Evolutionary conservation across 257 asterid genomes (phyloP).

Genomic region (Ligustrum vulgare): DNA sequence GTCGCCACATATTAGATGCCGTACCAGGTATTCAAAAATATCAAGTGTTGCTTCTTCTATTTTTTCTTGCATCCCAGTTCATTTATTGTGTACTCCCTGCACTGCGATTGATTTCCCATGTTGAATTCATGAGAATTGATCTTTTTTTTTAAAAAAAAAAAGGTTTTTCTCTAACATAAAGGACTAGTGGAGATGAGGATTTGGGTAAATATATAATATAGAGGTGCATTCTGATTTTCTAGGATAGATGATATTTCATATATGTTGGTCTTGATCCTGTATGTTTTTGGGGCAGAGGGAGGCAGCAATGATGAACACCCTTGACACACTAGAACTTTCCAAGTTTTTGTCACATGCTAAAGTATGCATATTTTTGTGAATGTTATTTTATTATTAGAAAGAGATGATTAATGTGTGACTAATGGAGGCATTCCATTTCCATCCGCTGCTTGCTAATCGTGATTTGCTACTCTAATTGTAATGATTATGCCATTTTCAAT

Average conservation of each 20-base stretch:
- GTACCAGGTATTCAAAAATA: constrained; percentile 41
- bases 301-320: no score
- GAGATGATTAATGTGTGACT: no score
- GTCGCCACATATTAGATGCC: constrained; percentile 55
- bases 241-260: no score
- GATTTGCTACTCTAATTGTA: neutral
- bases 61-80: neutral
- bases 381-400: no score
- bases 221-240: neutral
- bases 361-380: no score
- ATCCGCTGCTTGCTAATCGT: neutral
- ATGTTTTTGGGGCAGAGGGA: no score
- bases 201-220: neutral
- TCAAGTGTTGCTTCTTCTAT: neutral
- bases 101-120: neutral
- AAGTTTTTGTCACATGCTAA: no score
- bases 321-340: no score
- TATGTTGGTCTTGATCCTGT: neutral
- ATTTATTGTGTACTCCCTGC: neutral
- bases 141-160: neutral
- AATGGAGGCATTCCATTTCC: no score
- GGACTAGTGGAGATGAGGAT: neutral
- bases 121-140: neutral
- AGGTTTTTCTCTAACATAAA: neutral
- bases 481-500: neutral